Base-by-base conservation (phyloP, 805 yeast genomes). In the Metschnikowia orientalis region DNA sequence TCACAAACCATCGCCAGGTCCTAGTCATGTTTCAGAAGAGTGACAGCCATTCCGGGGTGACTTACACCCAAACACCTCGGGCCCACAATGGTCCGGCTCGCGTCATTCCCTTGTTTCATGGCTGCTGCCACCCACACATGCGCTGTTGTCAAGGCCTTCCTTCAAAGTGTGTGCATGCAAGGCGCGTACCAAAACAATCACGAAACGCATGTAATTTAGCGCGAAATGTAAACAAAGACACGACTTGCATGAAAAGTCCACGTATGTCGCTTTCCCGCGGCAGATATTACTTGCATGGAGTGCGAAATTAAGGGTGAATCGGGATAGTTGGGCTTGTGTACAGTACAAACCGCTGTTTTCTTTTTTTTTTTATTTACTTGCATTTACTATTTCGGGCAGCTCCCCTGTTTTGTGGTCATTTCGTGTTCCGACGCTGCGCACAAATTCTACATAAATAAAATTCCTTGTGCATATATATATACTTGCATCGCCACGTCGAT, bases 231-330 rank as follows among this genome's bases (percentile, higher is more conserved):
- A 39, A 39, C 38, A 39, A 35, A 39, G 23, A 35, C 40, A 26
- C 19, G 3, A 11, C 17, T 18, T 22, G 32, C 32, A 29, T 22
- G 21, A 18, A 26, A 12, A 17, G 8, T 12, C 8, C 23, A 9
- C 13, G 18, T 18, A 12, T 27, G 18, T 13, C 8, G 21, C 23
- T 22, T 29, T 22, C 20, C n/a, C 21, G 17, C n/a, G n/a, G 13
- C 23, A 16, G 18, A 20, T 29, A 45, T 45, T 45, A 45, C 49
- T 29, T 43, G 49, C 49, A 41, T 45, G 31, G 46, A 32, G 45
- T 43, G 48, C 38, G 48, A 35, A 41, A 41, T 28, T 42, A 31
- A 29, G 22, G 10, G 32, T 27, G 30, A 21, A 38, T 38, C 35
- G 21, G 39, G 31, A 11, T 30, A 30, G 23, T 17, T 8, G 13